phyloP scores from a whole-genome alignment of 441 rosid species.

The Aleurites moluccanus region DNA sequence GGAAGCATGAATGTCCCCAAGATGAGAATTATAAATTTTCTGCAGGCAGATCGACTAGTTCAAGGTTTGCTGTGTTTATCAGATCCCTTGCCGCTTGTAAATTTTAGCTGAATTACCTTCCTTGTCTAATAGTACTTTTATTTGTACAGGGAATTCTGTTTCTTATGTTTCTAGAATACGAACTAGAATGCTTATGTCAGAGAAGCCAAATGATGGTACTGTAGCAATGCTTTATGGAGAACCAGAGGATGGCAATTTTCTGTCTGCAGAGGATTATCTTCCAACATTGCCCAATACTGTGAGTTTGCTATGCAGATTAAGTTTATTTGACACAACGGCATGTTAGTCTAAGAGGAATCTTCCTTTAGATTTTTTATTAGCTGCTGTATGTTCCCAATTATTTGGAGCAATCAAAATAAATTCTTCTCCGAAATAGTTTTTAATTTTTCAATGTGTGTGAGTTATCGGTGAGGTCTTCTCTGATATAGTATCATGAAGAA shows the following conservation, averaged over 20 bases:
- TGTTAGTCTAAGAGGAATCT: not conserved
- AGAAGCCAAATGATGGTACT: constrained; percentile 82
- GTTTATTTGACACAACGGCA: not conserved
- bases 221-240: constrained; percentile 89
- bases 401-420: not conserved
- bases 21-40: constrained; percentile 62
- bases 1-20: constrained; percentile 83
- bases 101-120: constrained; percentile 18
- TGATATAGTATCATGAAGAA: not conserved
- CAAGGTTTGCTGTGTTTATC: constrained; percentile 51
- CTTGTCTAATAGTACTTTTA: constrained; percentile 20
- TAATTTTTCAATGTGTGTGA: not conserved
- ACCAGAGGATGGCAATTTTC: constrained; percentile 67
- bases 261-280: constrained; percentile 70
- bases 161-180: constrained; percentile 42
- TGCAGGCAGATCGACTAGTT: constrained; percentile 50
- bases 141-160: constrained; percentile 47
- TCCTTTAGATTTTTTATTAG: not conserved
- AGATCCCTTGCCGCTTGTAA: constrained; percentile 22
- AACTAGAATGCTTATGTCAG: constrained; percentile 69
- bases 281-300: constrained; percentile 83
- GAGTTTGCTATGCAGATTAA: constrained; percentile 35
- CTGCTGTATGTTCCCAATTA: constrained; percentile 2
- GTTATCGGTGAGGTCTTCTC: not conserved
- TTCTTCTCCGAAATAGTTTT: not conserved